phyloP scores from a whole-genome alignment of 305 asterid genomes.

The Lippia alba region DNA sequence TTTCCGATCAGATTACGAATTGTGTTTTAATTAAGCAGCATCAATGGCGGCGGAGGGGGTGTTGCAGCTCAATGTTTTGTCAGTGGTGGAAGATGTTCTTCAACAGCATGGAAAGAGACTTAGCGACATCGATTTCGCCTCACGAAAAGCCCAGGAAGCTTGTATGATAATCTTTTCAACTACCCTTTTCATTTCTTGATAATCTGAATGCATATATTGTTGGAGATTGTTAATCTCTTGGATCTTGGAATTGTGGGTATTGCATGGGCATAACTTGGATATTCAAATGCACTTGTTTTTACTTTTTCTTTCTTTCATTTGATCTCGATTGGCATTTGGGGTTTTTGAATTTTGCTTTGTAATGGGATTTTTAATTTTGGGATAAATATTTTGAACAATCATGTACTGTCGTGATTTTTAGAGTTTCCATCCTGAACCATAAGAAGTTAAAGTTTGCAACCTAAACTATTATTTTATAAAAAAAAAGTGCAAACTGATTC shows the following conservation, averaged over 20 bases:
- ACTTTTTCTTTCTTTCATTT: background rate
- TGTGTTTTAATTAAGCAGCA: slow-evolving; percentile 28
- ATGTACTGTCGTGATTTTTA: too few relatives aligned
- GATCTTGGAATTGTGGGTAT: slow-evolving; percentile 22
- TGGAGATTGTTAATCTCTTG: background rate
- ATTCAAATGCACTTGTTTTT: background rate
- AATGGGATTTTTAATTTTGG: background rate
- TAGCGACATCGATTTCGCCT: slow-evolving; percentile 58
- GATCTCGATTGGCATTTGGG: slow-evolving; percentile 12
- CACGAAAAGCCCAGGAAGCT: slow-evolving; percentile 65
- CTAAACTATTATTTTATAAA: too few relatives aligned
- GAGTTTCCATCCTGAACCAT: too few relatives aligned
- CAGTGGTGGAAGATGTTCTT: slow-evolving; percentile 75
- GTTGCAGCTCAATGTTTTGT: slow-evolving; percentile 54
- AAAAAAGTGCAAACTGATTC: too few relatives aligned
- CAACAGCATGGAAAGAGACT: slow-evolving; percentile 64
- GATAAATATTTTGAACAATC: too few relatives aligned
- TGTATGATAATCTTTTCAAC: slow-evolving; percentile 41
- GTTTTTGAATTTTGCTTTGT: slow-evolving; percentile 1
- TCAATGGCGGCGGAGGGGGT: slow-evolving; percentile 57
- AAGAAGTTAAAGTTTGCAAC: too few relatives aligned
- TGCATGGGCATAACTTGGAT: background rate
- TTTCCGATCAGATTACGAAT: slow-evolving; percentile 26
- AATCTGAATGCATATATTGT: background rate
- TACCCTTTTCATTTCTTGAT: slow-evolving; percentile 21